phyloP scores from a whole-genome alignment of 192 early-diverging fungal species.

The Tieghemiomyces parasiticus region DNA sequence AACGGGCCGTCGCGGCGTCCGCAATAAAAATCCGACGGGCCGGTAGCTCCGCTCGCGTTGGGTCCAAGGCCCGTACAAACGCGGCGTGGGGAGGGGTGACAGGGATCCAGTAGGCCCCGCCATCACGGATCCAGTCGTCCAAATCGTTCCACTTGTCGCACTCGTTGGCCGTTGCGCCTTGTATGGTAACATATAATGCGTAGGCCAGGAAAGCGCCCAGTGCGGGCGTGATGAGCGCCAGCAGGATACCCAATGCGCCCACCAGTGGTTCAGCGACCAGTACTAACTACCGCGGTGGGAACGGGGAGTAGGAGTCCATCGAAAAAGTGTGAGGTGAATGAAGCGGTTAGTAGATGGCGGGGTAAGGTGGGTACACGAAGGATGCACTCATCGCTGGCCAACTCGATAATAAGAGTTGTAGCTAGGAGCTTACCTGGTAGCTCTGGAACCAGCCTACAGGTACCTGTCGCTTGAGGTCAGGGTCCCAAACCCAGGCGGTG shows the following conservation, averaged over 20 bases:
- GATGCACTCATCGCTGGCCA: neutral
- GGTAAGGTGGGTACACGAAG: neutral
- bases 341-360: neutral
- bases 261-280: neutral
- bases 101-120: neutral
- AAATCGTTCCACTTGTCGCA: conserved; percentile 1
- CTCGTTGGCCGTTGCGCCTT: conserved; percentile 1
- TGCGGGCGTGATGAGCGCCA: neutral
- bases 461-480: neutral
- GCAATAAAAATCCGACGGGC: neutral
- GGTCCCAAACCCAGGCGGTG: neutral
- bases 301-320: neutral
- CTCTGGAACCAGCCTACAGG: neutral
- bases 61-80: neutral
- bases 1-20: neutral
- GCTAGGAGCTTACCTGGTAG: neutral
- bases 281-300: neutral
- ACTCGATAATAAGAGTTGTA: neutral
- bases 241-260: neutral
- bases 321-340: neutral
- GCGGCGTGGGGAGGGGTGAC: neutral
- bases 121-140: neutral
- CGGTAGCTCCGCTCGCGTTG: neutral
- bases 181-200: neutral
- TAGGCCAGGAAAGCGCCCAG: neutral